Percentiles rank a stretch among this genome's conserved stretches.
These are phyloP conservation scores for Trichoderma orchidacearum DNA, from an alignment of 495 filamentous ascomycete genomes.

Conservation along the genomic window DNA sequence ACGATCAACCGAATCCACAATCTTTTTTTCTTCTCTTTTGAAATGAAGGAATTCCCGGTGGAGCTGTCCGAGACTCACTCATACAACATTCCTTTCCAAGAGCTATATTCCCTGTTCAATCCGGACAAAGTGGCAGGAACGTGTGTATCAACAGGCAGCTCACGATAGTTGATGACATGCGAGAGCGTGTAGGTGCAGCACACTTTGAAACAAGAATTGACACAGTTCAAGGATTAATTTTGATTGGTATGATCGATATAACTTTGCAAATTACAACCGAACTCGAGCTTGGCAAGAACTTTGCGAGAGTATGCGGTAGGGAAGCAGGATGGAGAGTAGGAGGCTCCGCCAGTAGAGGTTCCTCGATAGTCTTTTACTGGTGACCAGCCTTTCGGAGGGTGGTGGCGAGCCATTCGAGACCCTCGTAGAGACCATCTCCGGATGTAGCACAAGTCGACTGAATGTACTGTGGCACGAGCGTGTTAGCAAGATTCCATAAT, in stretches of 20 bases:
- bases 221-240: constrained; percentile 10
- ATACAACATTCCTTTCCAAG: neutral
- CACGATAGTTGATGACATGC: neutral
- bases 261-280: constrained; percentile 33
- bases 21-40: neutral
- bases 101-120: neutral
- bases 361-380: constrained; percentile 39
- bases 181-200: neutral
- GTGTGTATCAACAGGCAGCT: neutral
- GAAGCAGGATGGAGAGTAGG: neutral
- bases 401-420: constrained; percentile 97
- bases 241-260: constrained; percentile 27
- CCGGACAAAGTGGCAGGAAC: neutral
- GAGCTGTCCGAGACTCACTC: neutral
- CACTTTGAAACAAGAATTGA: neutral
- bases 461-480: constrained; percentile 63
- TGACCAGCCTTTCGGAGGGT: constrained; percentile 85
- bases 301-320: constrained; percentile 9
- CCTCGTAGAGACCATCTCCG: constrained; percentile 98
- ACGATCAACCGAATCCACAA: neutral
- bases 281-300: constrained; percentile 15
- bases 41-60: neutral
- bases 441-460: constrained; percentile 99
- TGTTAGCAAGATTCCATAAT: constrained; percentile 10
- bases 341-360: constrained; percentile 9